Base-by-base conservation (phyloP, 345 rosid species). In the Barbarea vulgaris region DNA sequence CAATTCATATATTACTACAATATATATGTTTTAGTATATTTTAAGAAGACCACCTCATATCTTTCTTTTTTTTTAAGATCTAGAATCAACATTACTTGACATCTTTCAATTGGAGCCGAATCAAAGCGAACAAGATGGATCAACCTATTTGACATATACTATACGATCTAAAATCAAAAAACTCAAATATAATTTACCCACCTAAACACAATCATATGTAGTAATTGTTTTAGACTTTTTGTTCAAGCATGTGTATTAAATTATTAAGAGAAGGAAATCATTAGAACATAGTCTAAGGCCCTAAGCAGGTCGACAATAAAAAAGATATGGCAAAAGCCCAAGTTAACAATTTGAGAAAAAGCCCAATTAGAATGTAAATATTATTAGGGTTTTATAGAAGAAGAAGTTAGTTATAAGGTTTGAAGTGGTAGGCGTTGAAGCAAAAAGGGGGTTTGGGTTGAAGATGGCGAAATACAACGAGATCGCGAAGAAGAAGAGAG, bases 391-490 rank as follows among this genome's bases (percentile, higher is more conserved):
- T 75, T 67, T 27, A 44, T 15, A 58, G 34, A 4, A 67, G 18
- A 47, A 67, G 13, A 34, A 50, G 4, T 28, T 57, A n/a, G n/a
- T 1, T 15, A 2, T 33, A 12, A 62, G 58, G 65, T 25, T 42
- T 46, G 53, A 1, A 46, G 48, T 36, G 48, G 14, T 48, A 41
- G 69, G 69, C 70, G 77, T 75, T 0, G 68, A 67, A 25, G 50
- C 24, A 31, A 37, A 4, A 8, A 48, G 21, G 44, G 1, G 56
- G 0, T 12, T 15, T 0, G 18, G 53, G 27, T 6, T 8, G 5
- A 57, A n/a, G 72, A 93, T 93, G 98, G 97, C 96, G 25, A 89
- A 93, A 42, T 93, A 84, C 86, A 93, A 91, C 76, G 96, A 77
- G 47, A 86, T 89, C 73, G 88, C 81, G 85, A 91, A 87, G 86